Base-by-base conservation (phyloP, 2,329 filamentous ascomycete species). In the Mycosphaerella sp. region DNA sequence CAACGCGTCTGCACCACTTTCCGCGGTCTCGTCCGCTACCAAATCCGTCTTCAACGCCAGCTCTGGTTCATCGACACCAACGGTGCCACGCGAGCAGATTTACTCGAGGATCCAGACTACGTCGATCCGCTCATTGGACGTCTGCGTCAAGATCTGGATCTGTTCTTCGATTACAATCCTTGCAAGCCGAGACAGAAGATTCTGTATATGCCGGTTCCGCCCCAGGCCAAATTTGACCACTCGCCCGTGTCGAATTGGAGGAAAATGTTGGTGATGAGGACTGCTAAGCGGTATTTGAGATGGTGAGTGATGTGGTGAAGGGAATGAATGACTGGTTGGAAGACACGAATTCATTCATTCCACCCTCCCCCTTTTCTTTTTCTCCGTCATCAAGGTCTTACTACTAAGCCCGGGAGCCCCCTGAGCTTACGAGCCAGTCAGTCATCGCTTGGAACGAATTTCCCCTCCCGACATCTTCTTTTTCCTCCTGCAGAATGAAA, bases 211-310 rank as follows among this genome's bases (percentile, higher is more conserved):
- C 45, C 38, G 1, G 14, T 11, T n/a, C 26, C 11, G 1, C 38
- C 36, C 12, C 11, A 32, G 3, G 17, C 9, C 10, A 47, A 36
- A n/a, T 42, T 53, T 17, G 10, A 17, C 8, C 21, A 48, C 32
- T 36, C 39, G 3, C 23, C 38, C n/a, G 36, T 38, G 23, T 21
- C 51, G 11, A 53, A 38, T 31, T 53, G 51, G 51, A 32, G 45
- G 26, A 40, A 32, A n/a, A 53, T 48, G 51, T 21, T 43, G 36
- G 51, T 48, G 2, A 48, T 53, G 51, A 48, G 51, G 31, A 34
- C 44, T 21, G 44, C 44, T 17, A 26, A 40, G 29, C 43, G 44
- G 11, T 12, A 26, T 9, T 21, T 31, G n/a, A 32, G 34, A 11
- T 53, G 50, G 50, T 29, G 6, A 29, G 26, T 29, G 26, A 29